A percentile compares a stretch with the other conserved stretches of the same genome.
These are phyloP conservation scores for Backusella circina DNA, from an alignment of 192 early-diverging fungal species.

Conservation along the genomic window DNA sequence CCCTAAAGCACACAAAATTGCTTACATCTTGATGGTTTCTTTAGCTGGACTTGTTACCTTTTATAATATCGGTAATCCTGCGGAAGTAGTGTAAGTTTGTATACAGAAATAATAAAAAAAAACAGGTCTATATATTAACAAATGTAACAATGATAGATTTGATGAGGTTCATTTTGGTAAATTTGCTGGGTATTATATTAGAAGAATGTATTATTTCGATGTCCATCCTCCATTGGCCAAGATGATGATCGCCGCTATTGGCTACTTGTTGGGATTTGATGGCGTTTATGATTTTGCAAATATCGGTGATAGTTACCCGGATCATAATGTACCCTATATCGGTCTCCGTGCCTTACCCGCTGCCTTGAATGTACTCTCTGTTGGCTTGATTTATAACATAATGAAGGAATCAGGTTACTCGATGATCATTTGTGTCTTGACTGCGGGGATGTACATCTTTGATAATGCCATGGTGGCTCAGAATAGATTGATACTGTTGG, in stretches of 20 bases:
- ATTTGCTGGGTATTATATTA: constrained; percentile 69
- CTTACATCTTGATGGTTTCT: not conserved
- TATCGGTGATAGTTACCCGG: constrained; percentile 82
- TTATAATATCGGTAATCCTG: constrained; percentile 66
- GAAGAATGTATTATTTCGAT: constrained; percentile 88
- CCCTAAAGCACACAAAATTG: not conserved
- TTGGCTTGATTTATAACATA: constrained; percentile 75
- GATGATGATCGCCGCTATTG: constrained; percentile 75
- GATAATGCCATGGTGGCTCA: constrained; percentile 88
- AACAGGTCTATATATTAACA: not conserved
- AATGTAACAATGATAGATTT: too few species aligned
- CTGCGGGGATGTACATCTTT: constrained; percentile 20
- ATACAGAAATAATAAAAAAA: not conserved
- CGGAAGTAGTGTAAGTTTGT: constrained; percentile 68
- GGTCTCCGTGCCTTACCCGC: constrained; percentile 75
- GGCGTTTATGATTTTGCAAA: constrained; percentile 85
- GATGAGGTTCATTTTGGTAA: constrained; percentile 33
- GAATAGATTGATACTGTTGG: constrained; percentile 86
- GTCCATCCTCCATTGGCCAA: constrained; percentile 96
- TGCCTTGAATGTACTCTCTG: constrained; percentile 66
- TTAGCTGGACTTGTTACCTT: constrained; percentile 49
- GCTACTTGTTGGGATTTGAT: constrained; percentile 79
- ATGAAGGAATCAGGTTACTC: constrained; percentile 77
- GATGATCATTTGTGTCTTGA: constrained; percentile 12
- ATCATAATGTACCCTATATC: constrained; percentile 82